Evolutionary conservation across 495 filamentous ascomycete species (phyloP), one percentile per base, ranked within the genome.

Genomic region (Xylaria sp.): DNA sequence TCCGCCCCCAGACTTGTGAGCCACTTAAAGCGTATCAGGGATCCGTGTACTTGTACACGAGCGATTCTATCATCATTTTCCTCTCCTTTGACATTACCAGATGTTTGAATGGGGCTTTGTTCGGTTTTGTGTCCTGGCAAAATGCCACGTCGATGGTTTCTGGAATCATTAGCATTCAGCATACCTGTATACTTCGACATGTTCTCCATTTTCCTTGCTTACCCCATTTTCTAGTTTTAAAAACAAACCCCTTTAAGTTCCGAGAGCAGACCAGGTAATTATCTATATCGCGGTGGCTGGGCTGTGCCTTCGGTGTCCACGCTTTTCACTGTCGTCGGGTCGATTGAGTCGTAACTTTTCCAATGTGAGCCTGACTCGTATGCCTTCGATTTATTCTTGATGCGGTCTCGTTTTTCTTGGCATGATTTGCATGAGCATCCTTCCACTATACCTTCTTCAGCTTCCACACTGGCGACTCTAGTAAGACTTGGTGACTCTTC

Each of bases 1-100:
- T 86, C 84, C 58, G 57, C 57, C 3, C 3, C 57, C 57, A 61
- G 2, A 14, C 5, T 40, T 24, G 57, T 7, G 53, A 35, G 3
- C 53, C 53, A 15, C 15, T 33, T 0, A 2, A 19, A 15, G 8
- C 15, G 1, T 14, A 33, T 12, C 53, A 1, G 4, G 8, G 9
- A 17, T 33, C 15, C 1, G 53, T 57, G 53, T 15, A 57, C 19
- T 19, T 57, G 1, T 57, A 19, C 8, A 57, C 53, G 8, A 57
- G 53, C 0, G 53, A 12, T 35, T 57, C 15, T 57, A 57, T 57
- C 29, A 57, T 57, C 9, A 8, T 57, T 57, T 57, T 57, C 53
- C 26, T 57, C 53, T 35, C 53, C 9, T 57, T 6, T 1, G 26
- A 6, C 53, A 57, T 57, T 17, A 57, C 53, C 35, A 57, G 15